These are phyloP conservation scores for Adansonia digitata DNA, from an alignment of 345 rosid genomes.

Conservation along the genomic window DNA sequence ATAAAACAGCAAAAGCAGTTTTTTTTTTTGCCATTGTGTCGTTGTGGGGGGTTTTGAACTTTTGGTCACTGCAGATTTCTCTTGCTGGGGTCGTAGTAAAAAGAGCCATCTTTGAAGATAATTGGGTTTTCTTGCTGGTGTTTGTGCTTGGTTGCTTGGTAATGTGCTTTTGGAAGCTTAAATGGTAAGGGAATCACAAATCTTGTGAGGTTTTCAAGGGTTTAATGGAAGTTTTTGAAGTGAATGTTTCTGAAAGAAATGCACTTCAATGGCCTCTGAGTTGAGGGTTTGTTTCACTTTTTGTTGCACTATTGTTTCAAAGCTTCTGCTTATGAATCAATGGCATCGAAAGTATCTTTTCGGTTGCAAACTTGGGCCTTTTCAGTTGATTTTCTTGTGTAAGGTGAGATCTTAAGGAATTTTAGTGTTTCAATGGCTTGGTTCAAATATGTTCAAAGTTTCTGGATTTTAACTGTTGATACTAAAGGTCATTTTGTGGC, in stretches of 20 bases:
- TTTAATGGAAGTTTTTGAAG: neutral
- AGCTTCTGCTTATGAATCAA: neutral
- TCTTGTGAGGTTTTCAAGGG: neutral
- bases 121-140: neutral
- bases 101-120: neutral
- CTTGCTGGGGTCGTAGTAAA: neutral
- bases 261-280: neutral
- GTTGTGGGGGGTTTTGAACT: neutral
- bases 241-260: neutral
- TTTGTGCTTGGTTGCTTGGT: neutral
- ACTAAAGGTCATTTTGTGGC: neutral
- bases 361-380: neutral
- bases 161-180: neutral
- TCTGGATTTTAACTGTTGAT: neutral
- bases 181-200: neutral
- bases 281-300: neutral
- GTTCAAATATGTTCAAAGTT: neutral
- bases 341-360: neutral
- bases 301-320: neutral
- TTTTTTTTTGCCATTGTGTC: neutral
- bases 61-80: neutral
- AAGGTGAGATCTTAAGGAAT: slow-evolving; percentile 10
- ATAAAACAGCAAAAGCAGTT: neutral
- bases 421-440: slow-evolving; percentile 16
- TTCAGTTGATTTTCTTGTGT: slow-evolving; percentile 9